A percentile compares a stretch with the other conserved stretches of the same genome.
Evolutionary conservation across 805 yeast genomes (phyloP).

Genomic region (Millerozyma miso): DNA sequence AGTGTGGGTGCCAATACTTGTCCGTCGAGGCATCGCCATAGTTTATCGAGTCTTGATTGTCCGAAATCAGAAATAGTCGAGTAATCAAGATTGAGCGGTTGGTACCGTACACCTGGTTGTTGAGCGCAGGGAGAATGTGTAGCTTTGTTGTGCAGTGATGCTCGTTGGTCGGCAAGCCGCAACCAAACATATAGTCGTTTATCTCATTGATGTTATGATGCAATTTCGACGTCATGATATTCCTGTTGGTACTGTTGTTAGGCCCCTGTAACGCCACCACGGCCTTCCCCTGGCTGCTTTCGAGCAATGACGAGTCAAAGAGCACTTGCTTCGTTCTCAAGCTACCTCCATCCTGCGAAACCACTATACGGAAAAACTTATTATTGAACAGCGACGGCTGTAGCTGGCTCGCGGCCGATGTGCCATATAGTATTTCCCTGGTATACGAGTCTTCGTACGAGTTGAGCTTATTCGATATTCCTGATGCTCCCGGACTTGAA

Average conservation of each 20-base stretch:
- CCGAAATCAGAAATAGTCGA: constrained; percentile 39
- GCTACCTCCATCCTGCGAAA: constrained; percentile 50
- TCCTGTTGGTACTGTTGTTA: constrained; percentile 5
- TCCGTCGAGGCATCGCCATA: constrained; percentile 14
- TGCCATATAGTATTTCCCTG: constrained; percentile 45
- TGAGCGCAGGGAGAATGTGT: constrained; percentile 43
- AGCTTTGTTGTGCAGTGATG: constrained; percentile 41
- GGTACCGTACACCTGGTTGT: constrained; percentile 28
- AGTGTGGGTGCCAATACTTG: constrained; percentile 39
- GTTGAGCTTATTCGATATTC: constrained; percentile 7
- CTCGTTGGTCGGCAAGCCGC: constrained; percentile 50
- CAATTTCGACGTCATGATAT: constrained; percentile 23
- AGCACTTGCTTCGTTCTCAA: constrained; percentile 44
- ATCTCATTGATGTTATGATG: constrained; percentile 43
- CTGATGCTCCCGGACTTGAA: not conserved
- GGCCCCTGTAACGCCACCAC: not conserved
- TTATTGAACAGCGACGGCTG: constrained; percentile 23
- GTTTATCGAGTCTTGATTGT: constrained; percentile 6
- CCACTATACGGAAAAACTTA: constrained; percentile 37
- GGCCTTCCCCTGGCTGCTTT: constrained; percentile 13
- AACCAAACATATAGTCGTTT: constrained; percentile 53
- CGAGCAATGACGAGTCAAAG: constrained; percentile 38
- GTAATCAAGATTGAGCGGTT: constrained; percentile 41
- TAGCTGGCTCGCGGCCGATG: constrained; percentile 23
- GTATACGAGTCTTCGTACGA: constrained; percentile 43